Evolutionary conservation across 441 rosid species (phyloP).

Genomic region (Capsella rubella): DNA sequence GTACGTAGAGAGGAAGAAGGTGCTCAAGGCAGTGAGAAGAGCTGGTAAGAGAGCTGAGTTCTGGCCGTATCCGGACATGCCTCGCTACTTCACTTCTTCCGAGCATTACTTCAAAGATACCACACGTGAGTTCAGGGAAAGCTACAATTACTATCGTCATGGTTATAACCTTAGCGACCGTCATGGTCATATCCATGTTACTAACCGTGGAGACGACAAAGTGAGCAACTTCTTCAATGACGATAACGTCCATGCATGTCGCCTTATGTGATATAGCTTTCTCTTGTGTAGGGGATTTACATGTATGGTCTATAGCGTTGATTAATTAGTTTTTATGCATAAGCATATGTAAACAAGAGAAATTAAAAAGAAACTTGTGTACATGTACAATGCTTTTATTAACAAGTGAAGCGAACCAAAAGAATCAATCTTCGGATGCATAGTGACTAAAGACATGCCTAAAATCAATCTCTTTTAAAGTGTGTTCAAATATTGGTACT

Average conservation of each 20-base stretch:
- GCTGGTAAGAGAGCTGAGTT: slow-evolving; percentile 92
- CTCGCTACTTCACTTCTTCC: slow-evolving; percentile 83
- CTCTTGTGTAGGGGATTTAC: not conserved
- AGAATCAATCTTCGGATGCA: too few species aligned
- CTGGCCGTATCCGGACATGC: slow-evolving; percentile 91
- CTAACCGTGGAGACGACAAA: slow-evolving; percentile 84
- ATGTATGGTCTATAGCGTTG: too few species aligned
- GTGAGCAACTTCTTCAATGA: slow-evolving; percentile 97
- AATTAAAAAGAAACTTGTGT: too few species aligned
- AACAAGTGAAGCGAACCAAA: too few species aligned
- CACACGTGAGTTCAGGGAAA: slow-evolving; percentile 80
- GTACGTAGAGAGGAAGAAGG: slow-evolving; percentile 89
- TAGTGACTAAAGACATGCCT: too few species aligned
- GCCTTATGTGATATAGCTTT: slow-evolving; percentile 60
- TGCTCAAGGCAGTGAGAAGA: slow-evolving; percentile 83
- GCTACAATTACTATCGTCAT: slow-evolving; percentile 84
- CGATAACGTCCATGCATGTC: slow-evolving; percentile 90
- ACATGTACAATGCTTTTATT: too few species aligned
- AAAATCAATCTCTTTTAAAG: too few species aligned
- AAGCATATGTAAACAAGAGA: too few species aligned
- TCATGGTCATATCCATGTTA: slow-evolving; percentile 75
- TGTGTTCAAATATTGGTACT: too few species aligned
- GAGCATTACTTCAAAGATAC: slow-evolving; percentile 81
- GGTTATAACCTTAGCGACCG: slow-evolving; percentile 81
- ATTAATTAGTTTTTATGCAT: too few species aligned